phyloP scores from a whole-genome alignment of 164 flowering plant genomes.

The Houttuynia cordata region DNA sequence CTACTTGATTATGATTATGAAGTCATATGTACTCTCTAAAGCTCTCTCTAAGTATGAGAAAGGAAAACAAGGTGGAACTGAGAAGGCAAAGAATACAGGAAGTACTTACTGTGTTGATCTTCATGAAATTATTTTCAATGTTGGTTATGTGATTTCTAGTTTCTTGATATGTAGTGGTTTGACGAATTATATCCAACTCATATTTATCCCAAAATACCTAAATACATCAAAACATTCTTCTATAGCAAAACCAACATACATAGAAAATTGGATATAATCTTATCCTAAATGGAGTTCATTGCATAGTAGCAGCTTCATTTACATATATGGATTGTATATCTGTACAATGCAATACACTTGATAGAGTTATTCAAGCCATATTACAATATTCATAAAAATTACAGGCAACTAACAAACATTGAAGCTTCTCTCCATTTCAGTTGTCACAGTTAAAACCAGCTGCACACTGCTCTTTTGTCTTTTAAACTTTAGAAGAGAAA shows the following conservation, averaged over 20 bases:
- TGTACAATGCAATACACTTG: background rate
- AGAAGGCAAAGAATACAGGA: background rate
- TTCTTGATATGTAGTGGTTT: conserved; percentile 47
- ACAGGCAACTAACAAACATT: no score
- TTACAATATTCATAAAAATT: background rate
- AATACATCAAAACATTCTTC: background rate
- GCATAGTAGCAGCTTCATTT: no score
- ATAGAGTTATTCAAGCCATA: background rate
- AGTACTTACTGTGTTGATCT: conserved; percentile 34
- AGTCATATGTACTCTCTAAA: background rate
- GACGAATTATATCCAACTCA: conserved; percentile 56
- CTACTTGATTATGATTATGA: no score
- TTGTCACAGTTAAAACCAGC: no score
- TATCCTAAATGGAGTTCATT: background rate
- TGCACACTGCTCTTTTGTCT: background rate
- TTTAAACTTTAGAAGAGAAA: background rate
- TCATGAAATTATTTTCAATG: conserved; percentile 40
- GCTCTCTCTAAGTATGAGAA: background rate
- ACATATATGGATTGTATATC: no score
- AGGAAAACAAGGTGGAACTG: background rate
- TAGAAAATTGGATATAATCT: background rate
- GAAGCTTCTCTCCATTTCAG: no score
- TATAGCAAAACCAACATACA: background rate
- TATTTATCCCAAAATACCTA: conserved; percentile 70
- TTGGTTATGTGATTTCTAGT: conserved; percentile 33